Base-by-base conservation (phyloP, 306 rosid species). In the Arachis stenosperma region DNA sequence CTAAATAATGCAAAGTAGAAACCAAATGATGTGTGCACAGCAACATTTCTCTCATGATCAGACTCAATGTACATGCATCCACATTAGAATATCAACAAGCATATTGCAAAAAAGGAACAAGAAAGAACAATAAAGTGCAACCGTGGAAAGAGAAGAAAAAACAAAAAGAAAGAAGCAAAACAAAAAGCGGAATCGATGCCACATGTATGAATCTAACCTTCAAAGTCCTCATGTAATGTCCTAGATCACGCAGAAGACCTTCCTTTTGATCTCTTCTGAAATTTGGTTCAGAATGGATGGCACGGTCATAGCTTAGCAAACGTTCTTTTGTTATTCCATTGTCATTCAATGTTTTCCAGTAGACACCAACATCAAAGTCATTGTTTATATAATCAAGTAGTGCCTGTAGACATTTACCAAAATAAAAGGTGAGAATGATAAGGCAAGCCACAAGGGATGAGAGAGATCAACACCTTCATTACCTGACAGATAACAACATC, bases 401-500 rank as follows among this genome's bases (percentile, higher is more conserved):
- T 71, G 99, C 99, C 99, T 94, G 95, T 58, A 78, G 67, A 37
- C 58, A 79, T 72, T 70, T 69, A 60, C 54, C 67, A 5, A 69
- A 44, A 65, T 51, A 71, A 54, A 56, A 70, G 56, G 81, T 44
- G 62, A 69, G 54, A 75, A 58, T 72, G 58, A 43, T 33, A 56
- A 68, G 48, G 60, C 36, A 81, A 56, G 41, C 55, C 61, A 65
- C 50, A 47, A 71, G 72, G 56, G 68, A 74, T 66, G 59, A 57
- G 48, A 78, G 70, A 72, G 54, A 79, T 76, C 39, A 75, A 52
- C 42, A 71, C 46, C 70, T 67, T 37, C 71, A 79, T 68, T 88
- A 94, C 99, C 96, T 94, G 99, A 83, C 99, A 94, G 75, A 94
- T 91, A 59, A 94, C 82, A 81, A 94, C 92, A 77, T 94, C 99